Percentiles rank a stretch among this genome's conserved stretches.
Evolutionary conservation across 805 yeast genomes (phyloP).

Genomic region (Jamesozyma hellenica): DNA sequence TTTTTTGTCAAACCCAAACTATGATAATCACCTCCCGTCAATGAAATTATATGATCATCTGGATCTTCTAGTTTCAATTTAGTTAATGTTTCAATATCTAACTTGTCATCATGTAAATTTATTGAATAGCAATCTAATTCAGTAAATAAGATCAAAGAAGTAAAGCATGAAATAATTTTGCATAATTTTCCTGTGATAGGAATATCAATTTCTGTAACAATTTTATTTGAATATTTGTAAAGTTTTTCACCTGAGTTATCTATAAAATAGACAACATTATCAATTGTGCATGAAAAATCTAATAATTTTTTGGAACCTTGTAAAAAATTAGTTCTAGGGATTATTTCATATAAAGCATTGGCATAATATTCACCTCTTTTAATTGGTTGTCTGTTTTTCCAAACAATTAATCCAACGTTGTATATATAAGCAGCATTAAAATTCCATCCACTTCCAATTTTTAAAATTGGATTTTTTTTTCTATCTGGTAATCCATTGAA

Average conservation of each 20-base stretch:
- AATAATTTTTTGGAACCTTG: slow-evolving; percentile 31
- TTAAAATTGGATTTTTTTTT: slow-evolving; percentile 30
- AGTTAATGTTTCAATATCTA: slow-evolving; percentile 8
- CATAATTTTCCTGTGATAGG: slow-evolving; percentile 31
- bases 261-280: slow-evolving; percentile 42
- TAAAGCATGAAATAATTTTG: slow-evolving; percentile 46
- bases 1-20: slow-evolving; percentile 46
- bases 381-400: slow-evolving; percentile 36
- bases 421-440: slow-evolving; percentile 40
- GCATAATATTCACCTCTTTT: slow-evolving; percentile 24
- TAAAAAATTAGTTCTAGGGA: slow-evolving; percentile 34
- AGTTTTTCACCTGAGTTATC: slow-evolving; percentile 35
- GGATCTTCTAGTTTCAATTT: slow-evolving; percentile 27
- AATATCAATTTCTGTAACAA: slow-evolving; percentile 8
- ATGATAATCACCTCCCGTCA: slow-evolving; percentile 68
- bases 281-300: slow-evolving; percentile 44
- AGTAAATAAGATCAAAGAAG: slow-evolving; percentile 46
- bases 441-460: slow-evolving; percentile 61
- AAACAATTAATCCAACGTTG: slow-evolving; percentile 45
- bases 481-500: slow-evolving; percentile 28
- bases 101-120: slow-evolving; percentile 11
- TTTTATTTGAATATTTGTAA: slow-evolving; percentile 25
- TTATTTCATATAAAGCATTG: slow-evolving; percentile 32
- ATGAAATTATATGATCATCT: slow-evolving; percentile 38
- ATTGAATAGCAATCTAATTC: slow-evolving; percentile 33